Base-by-base conservation (phyloP, 345 rosid species). In the Corchorus olitorius region DNA sequence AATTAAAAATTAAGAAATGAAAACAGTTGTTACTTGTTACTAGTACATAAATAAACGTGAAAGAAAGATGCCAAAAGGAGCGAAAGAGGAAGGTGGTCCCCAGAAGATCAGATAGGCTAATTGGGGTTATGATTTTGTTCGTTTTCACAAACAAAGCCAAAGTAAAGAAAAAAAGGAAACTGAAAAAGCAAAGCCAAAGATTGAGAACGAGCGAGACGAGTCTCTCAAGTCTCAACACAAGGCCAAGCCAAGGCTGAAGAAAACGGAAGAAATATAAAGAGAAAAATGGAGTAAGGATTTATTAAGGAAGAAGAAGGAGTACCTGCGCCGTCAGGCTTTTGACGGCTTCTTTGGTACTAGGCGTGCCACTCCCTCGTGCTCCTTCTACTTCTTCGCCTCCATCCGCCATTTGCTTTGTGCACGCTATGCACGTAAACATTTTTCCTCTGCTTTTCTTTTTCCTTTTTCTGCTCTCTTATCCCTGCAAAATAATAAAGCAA, bases 291-390 rank as follows among this genome's bases (percentile, higher is more conserved):
- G 27, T 6, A 67, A 46, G 56, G n/a, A 15, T 20, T n/a, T n/a
- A n/a, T n/a, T 4, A 63, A 16, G 73, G 49, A 73, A 74, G 35
- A 62, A 69, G 75, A 67, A 41, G 46, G 46, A 27, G 80, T 65
- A 96, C 99, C 98, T 96, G 99, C 45, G 94, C 75, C 67, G 99
- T 96, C 72, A 96, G 92, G 98, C 97, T 92, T 87, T 92, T 96
- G 93, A 93, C 99, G 89, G 99, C 93, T 83, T 96, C 99, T 84
- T 90, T 96, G 17, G 97, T 84, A 77, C 81, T 91, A 35, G 97
- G 96, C 69, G 99, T 90, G 48, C 85, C 78, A 85, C 86, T 84
- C 10, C 93, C 97, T 85, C 98, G 94, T 85, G 91, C 86, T 80
- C 88, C 92, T 62, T 82, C 98, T 65, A 83, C 90, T 41, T 88